Conservation (phyloP, 805 yeast genomes). For the Barnettozyma sucrosica region DNA sequence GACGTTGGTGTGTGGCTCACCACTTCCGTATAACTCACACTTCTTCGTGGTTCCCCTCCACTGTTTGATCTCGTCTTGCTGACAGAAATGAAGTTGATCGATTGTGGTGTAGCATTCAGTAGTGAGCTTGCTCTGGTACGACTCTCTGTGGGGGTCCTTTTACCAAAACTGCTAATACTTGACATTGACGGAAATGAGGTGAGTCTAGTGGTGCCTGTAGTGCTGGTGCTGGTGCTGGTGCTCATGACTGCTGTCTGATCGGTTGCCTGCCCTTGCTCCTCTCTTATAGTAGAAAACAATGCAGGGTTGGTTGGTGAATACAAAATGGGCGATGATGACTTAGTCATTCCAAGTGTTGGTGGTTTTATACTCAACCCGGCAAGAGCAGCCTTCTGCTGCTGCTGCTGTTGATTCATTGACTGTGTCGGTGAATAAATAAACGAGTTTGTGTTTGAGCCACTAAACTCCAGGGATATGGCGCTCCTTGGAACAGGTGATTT, state of each 20-base stretch:
- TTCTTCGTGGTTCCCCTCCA: conserved; percentile 6
- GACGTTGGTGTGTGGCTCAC: background rate
- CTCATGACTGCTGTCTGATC: background rate
- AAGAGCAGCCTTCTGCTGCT: conserved; percentile 2
- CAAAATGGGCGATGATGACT: conserved; percentile 22
- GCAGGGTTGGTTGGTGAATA: conserved; percentile 21
- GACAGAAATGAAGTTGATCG: background rate
- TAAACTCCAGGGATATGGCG: conserved; percentile 21
- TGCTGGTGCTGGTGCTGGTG: background rate
- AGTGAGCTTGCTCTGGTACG: conserved; percentile 10
- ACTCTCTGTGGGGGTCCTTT: conserved; percentile 9
- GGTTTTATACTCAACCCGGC: conserved; percentile 17
- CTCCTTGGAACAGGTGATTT: conserved; percentile 23
- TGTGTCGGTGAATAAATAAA: conserved; percentile 22
- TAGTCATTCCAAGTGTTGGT: conserved; percentile 13
- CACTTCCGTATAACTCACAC: background rate
- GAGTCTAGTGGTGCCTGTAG: conserved; percentile 1
- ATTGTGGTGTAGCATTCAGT: background rate
- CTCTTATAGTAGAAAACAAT: conserved; percentile 13
- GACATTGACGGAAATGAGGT: conserved; percentile 24
- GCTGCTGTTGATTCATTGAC: background rate
- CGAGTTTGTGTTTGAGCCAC: conserved; percentile 21
- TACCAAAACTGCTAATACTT: conserved; percentile 14
- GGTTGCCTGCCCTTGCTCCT: conserved; percentile 9
- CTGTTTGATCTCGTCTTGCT: conserved; percentile 15